Conservation (phyloP, 2,329 filamentous ascomycete species). For the Colletotrichum tanaceti region DNA sequence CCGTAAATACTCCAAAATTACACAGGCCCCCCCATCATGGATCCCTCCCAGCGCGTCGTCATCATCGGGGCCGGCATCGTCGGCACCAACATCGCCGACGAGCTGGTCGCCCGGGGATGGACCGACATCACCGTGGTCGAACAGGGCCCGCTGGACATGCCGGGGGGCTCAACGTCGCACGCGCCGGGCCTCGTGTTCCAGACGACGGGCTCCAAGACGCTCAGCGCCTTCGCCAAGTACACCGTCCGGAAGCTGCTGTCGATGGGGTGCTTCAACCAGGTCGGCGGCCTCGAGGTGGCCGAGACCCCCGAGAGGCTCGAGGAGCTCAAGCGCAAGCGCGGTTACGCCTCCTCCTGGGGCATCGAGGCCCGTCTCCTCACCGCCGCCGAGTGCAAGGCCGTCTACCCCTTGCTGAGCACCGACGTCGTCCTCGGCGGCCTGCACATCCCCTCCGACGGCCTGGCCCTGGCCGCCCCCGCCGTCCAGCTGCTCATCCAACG, state of each 20-base stretch:
- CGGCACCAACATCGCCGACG: constrained; percentile 72
- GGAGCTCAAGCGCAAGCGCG: constrained; percentile 72
- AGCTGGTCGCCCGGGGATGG: constrained; percentile 72
- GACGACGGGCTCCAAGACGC: constrained; percentile 67
- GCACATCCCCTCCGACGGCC: constrained; percentile 69
- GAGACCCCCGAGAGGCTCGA: constrained; percentile 68
- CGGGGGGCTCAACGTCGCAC: constrained; percentile 74
- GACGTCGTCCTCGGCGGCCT: constrained; percentile 68
- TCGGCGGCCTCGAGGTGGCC: constrained; percentile 72
- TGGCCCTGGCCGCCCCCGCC: constrained; percentile 70
- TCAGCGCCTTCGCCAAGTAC: constrained; percentile 70
- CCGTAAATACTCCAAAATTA: too few species aligned
- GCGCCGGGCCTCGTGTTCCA: constrained; percentile 74
- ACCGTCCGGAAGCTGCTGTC: constrained; percentile 70
- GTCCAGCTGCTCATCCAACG: constrained; percentile 70
- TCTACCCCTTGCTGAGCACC: constrained; percentile 66
- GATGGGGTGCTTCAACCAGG: constrained; percentile 71
- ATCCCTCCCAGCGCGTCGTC: constrained; percentile 59
- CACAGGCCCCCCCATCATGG: constrained; percentile 45
- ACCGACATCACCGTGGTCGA: constrained; percentile 72
- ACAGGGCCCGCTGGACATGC: constrained; percentile 71
- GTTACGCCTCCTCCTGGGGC: constrained; percentile 71
- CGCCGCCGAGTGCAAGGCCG: constrained; percentile 61
- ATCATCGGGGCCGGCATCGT: constrained; percentile 74
- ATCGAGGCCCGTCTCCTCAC: constrained; percentile 65